Evolutionary conservation across 306 rosid genomes (phyloP).

Genomic region (Purshia tridentata): DNA sequence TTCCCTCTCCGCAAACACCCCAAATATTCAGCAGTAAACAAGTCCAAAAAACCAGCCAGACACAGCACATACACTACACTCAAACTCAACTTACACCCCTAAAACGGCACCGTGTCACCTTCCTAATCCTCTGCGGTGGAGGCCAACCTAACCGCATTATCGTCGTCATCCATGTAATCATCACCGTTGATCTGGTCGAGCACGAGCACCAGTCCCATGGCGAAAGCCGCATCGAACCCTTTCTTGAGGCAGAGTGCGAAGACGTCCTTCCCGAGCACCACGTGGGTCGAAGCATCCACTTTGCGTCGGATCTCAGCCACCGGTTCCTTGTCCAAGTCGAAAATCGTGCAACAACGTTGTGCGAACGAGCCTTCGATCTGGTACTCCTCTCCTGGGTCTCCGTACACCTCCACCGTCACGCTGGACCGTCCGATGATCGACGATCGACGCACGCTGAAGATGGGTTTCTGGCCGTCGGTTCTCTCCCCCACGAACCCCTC

Average conservation of each 20-base stretch:
- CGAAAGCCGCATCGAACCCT: conserved; percentile 80
- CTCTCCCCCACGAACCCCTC: conserved; percentile 88
- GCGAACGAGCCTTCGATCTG: conserved; percentile 77
- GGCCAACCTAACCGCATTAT: conserved; percentile 30
- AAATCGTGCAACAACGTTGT: conserved; percentile 62
- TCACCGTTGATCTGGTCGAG: conserved; percentile 84
- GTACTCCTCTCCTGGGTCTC: conserved; percentile 47
- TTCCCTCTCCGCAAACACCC: background rate
- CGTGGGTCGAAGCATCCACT: conserved; percentile 74
- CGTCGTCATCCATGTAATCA: conserved; percentile 21
- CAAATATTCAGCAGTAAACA: conserved; percentile 2
- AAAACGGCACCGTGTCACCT: background rate
- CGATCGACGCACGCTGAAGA: conserved; percentile 77
- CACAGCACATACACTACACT: background rate
- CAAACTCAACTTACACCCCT: background rate
- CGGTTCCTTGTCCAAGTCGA: conserved; percentile 34
- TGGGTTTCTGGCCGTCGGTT: conserved; percentile 65
- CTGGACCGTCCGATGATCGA: conserved; percentile 82
- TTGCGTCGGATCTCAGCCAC: conserved; percentile 91
- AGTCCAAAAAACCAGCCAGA: background rate
- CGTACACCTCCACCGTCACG: conserved; percentile 64
- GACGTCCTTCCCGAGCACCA: conserved; percentile 87
- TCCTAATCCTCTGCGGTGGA: conserved; percentile 40
- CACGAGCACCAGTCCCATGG: conserved; percentile 81
- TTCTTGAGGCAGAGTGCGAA: conserved; percentile 73